phyloP scores from a whole-genome alignment of 2,329 filamentous ascomycete species.

The Amauroascus verrucosus region DNA sequence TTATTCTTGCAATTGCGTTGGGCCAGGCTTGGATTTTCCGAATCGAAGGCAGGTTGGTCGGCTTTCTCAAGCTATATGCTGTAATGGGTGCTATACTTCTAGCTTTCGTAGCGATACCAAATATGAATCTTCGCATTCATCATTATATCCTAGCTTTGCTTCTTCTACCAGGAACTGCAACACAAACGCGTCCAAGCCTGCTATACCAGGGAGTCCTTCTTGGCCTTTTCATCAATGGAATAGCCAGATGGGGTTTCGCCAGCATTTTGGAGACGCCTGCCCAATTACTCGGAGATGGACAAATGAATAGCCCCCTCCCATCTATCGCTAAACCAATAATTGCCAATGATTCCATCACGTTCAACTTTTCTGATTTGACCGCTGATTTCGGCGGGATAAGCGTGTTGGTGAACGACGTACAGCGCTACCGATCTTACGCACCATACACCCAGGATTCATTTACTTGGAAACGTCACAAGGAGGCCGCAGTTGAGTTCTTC shows the following conservation, averaged over 20 bases:
- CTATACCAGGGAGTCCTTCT: conserved; percentile 52
- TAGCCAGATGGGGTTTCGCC: conserved; percentile 55
- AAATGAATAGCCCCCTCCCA: conserved; percentile 27
- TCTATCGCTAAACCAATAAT: conserved; percentile 19
- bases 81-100: conserved; percentile 37
- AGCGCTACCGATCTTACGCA: conserved; percentile 45
- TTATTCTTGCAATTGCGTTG: conserved; percentile 43
- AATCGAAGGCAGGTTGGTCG: conserved; percentile 47
- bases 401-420: conserved; percentile 53
- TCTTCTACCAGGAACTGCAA: conserved; percentile 47
- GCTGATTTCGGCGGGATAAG: conserved; percentile 44
- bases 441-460: conserved; percentile 29
- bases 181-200: conserved; percentile 50
- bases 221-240: conserved; percentile 53
- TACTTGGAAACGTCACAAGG: conserved; percentile 28
- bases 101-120: conserved; percentile 44
- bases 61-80: conserved; percentile 42
- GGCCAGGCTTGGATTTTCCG: conserved; percentile 49
- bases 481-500: conserved; percentile 32
- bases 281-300: conserved; percentile 35
- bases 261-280: conserved; percentile 49
- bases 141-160: conserved; percentile 53
- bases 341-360: conserved; percentile 26
- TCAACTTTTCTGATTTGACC: conserved; percentile 27
- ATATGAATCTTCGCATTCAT: conserved; percentile 52